Percentiles rank a stretch among this genome's conserved stretches.
Conservation (phyloP, 1,139 yeast species). For the Candida buenavistaensis region DNA sequence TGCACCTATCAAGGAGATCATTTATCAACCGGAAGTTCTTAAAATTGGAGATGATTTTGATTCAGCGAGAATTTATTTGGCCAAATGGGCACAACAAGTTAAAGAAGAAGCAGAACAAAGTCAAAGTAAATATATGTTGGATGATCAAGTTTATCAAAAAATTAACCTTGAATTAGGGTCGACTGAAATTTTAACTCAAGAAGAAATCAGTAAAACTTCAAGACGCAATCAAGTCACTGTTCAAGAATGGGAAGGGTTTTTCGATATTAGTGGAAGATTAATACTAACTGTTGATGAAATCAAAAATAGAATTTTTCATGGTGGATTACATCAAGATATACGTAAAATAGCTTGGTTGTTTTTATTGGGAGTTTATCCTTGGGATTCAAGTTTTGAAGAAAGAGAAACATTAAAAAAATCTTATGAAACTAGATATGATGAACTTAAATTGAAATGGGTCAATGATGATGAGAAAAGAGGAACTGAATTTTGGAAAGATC, state of each 20-base stretch:
- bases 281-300: slow-evolving; percentile 73
- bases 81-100: slow-evolving; percentile 96
- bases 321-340: slow-evolving; percentile 65
- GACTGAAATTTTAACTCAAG: slow-evolving; percentile 55
- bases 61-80: slow-evolving; percentile 85
- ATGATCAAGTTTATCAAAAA: slow-evolving; percentile 58
- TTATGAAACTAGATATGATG: slow-evolving; percentile 62
- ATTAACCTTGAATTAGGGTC: slow-evolving; percentile 72
- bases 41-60: slow-evolving; percentile 88
- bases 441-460: slow-evolving; percentile 68
- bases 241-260: slow-evolving; percentile 84
- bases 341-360: slow-evolving; percentile 86
- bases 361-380: slow-evolving; percentile 77
- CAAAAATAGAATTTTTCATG: slow-evolving; percentile 82
- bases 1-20: slow-evolving; percentile 57
- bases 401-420: slow-evolving; percentile 58
- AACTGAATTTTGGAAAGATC: slow-evolving; percentile 85
- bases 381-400: slow-evolving; percentile 79
- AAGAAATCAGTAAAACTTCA: slow-evolving; percentile 59
- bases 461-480: slow-evolving; percentile 55
- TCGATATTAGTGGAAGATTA: slow-evolving; percentile 76
- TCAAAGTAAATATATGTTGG: slow-evolving; percentile 58
- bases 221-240: slow-evolving; percentile 64
- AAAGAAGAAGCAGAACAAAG: slow-evolving; percentile 88
- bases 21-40: slow-evolving; percentile 77